Evolutionary conservation across 257 asterid genomes (phyloP).

Genomic region (Cynanchum wilfordii): DNA sequence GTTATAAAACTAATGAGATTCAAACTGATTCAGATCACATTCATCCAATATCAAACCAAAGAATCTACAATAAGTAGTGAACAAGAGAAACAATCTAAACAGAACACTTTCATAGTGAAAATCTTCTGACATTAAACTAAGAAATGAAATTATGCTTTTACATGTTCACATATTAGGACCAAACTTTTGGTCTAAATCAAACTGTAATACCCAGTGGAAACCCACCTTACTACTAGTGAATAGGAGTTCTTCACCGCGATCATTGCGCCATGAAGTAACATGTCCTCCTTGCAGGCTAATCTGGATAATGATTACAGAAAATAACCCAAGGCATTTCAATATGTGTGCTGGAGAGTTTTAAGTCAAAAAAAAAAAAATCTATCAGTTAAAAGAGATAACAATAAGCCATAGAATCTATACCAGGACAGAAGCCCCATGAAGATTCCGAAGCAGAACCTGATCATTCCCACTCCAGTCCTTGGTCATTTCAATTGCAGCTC

Average conservation of each 20-base stretch:
- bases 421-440: slow-evolving; percentile 78
- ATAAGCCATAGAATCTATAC: slow-evolving; percentile 41
- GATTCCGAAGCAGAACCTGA: slow-evolving; percentile 74
- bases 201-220: background rate
- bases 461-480: slow-evolving; percentile 90
- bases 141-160: background rate
- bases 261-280: slow-evolving; percentile 88
- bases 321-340: background rate
- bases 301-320: slow-evolving; percentile 32
- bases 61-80: background rate
- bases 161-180: background rate
- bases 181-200: background rate
- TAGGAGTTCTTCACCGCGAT: slow-evolving; percentile 82
- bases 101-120: background rate
- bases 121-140: background rate
- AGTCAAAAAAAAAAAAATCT: too few species aligned
- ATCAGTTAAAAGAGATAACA: background rate
- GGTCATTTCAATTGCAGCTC: slow-evolving; percentile 54
- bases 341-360: background rate
- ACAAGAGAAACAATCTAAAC: background rate
- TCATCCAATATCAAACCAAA: background rate
- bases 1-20: background rate
- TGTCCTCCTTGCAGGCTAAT: slow-evolving; percentile 91
- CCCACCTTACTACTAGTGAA: slow-evolving; percentile 90
- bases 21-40: background rate